These are phyloP conservation scores for Colletotrichum graminicola DNA, from an alignment of 2,329 filamentous ascomycete genomes.

Conservation along the genomic window DNA sequence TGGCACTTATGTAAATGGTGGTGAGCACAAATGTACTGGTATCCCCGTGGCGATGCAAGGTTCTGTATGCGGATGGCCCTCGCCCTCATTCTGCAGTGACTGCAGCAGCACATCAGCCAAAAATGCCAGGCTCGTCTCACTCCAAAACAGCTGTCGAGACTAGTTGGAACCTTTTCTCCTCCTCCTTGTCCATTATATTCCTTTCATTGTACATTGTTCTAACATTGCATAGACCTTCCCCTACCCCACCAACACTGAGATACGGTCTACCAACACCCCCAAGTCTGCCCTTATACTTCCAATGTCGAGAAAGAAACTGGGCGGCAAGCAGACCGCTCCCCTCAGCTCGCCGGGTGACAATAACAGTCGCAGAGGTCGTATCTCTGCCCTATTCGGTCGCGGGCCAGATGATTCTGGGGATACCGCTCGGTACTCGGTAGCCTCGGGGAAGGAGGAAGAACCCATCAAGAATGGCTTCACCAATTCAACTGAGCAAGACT, in stretches of 20 bases:
- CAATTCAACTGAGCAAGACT: neutral
- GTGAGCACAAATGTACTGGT: neutral
- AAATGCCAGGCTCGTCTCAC: no score
- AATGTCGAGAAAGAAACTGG: conserved; percentile 17
- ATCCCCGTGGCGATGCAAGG: conserved; percentile 5
- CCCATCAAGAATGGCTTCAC: neutral
- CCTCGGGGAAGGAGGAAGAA: neutral
- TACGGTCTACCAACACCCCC: neutral
- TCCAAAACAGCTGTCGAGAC: neutral
- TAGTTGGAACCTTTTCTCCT: neutral
- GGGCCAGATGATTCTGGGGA: neutral
- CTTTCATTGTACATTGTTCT: conserved; percentile 3
- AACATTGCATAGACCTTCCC: conserved; percentile 1
- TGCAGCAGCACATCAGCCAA: no score
- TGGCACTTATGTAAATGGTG: neutral
- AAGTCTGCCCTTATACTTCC: neutral
- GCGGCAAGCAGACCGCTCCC: neutral
- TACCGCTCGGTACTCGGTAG: neutral
- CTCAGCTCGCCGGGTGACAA: neutral
- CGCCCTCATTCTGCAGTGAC: no score
- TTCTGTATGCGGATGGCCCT: neutral
- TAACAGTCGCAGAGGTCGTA: conserved; percentile 10
- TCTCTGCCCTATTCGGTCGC: conserved; percentile 26
- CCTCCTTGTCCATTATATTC: neutral
- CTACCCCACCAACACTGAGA: neutral